phyloP scores from a whole-genome alignment of 306 rosid genomes.

The Castanea sativa region DNA sequence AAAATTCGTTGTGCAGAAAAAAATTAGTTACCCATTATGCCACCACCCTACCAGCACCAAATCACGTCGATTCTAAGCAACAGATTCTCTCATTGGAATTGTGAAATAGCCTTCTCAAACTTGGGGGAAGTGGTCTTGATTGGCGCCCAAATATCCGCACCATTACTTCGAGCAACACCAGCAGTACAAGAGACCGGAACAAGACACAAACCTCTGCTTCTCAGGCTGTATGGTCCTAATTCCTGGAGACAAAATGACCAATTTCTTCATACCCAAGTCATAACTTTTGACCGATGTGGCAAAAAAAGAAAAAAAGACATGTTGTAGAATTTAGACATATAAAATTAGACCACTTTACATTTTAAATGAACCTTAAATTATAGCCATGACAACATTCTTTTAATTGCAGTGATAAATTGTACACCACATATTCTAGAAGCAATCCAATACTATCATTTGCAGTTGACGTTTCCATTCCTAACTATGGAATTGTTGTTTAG shows the following conservation, averaged over 20 bases:
- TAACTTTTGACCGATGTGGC: neutral
- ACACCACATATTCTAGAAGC: too few relatives aligned
- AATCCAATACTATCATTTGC: too few relatives aligned
- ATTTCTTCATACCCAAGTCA: conserved; percentile 4
- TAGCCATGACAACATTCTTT: neutral
- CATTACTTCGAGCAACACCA: conserved; percentile 91
- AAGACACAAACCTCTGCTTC: conserved; percentile 82
- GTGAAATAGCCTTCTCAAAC: conserved; percentile 40
- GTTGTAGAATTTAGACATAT: too few relatives aligned
- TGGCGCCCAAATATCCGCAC: conserved; percentile 99
- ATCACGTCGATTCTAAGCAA: conserved; percentile 26
- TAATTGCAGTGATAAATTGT: too few relatives aligned
- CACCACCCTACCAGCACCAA: conserved; percentile 22
- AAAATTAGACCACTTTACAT: too few relatives aligned
- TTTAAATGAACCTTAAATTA: neutral
- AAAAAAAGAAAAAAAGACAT: neutral
- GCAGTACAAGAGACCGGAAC: conserved; percentile 70
- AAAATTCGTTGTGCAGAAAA: conserved; percentile 20
- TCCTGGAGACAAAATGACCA: conserved; percentile 44
- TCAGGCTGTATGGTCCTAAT: conserved; percentile 62
- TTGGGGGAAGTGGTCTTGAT: conserved; percentile 65
- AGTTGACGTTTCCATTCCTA: too few relatives aligned
- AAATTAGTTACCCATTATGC: conserved; percentile 19
- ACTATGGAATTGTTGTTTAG: neutral
- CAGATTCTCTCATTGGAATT: conserved; percentile 43